Conservation (phyloP, 768 basidiomycete species). For the Suillus plorans region DNA sequence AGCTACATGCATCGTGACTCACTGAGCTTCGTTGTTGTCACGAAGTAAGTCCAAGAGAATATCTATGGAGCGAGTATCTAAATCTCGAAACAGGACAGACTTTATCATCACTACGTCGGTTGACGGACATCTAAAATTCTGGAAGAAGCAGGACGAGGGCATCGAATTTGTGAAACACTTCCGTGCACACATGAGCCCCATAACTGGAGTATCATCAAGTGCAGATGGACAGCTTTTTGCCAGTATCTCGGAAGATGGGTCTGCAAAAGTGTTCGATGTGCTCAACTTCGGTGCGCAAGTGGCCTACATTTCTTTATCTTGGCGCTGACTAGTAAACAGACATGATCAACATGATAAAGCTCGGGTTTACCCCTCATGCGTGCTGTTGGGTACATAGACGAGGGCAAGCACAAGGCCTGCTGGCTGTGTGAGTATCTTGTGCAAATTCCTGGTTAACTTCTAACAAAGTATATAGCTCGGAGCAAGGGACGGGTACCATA, state of each 20-base stretch:
- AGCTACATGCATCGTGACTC: conserved; percentile 98
- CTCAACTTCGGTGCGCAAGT: conserved; percentile 85
- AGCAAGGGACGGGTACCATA: conserved; percentile 70
- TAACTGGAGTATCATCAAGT: conserved; percentile 80
- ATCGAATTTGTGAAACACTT: conserved; percentile 99
- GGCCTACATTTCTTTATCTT: not conserved
- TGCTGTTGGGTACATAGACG: conserved; percentile 95
- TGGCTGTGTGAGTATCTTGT: conserved; percentile 74
- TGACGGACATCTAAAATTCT: conserved; percentile 95
- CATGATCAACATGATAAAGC: conserved; percentile 97
- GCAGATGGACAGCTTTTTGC: conserved; percentile 92
- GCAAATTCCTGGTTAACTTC: conserved; percentile 10
- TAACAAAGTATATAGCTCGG: conserved; percentile 57
- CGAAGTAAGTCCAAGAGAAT: conserved; percentile 56
- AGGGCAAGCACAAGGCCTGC: conserved; percentile 81
- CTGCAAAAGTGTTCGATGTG: conserved; percentile 94
- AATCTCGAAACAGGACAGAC: conserved; percentile 63
- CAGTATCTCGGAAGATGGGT: conserved; percentile 88
- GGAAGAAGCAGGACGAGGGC: conserved; percentile 96
- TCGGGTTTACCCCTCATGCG: conserved; percentile 80
- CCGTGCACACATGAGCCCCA: conserved; percentile 82
- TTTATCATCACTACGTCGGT: conserved; percentile 93
- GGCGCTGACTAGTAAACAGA: conserved; percentile 46
- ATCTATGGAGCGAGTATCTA: conserved; percentile 1
- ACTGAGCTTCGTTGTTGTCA: conserved; percentile 85